Conservation (phyloP, 1,139 yeast genomes). For the Suhomyces taliae region DNA sequence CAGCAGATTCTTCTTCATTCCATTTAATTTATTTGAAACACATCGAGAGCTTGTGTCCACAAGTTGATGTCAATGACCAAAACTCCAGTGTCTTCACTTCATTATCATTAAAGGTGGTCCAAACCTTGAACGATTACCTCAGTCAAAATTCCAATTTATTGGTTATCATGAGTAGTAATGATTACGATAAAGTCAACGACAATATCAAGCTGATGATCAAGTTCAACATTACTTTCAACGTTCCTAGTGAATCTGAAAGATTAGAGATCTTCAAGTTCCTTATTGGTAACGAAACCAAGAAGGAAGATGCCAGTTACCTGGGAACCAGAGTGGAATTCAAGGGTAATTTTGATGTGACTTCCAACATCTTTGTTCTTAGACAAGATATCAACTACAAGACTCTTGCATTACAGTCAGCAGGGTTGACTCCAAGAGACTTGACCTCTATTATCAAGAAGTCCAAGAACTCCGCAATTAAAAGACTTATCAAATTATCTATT, state of each 20-base stretch:
- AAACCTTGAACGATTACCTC: slow-evolving; percentile 58
- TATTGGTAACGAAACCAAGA: slow-evolving; percentile 26
- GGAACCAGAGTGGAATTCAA: slow-evolving; percentile 21
- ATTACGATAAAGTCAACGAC: slow-evolving; percentile 69
- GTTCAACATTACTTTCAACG: slow-evolving; percentile 74
- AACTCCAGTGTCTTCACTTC: slow-evolving; percentile 56
- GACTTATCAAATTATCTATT: slow-evolving; percentile 37
- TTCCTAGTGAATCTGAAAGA: slow-evolving; percentile 80
- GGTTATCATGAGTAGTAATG: slow-evolving; percentile 69
- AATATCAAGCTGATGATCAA: slow-evolving; percentile 66
- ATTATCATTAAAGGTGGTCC: slow-evolving; percentile 58
- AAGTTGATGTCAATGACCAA: slow-evolving; percentile 62
- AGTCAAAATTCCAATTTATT: slow-evolving; percentile 40
- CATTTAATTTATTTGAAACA: slow-evolving; percentile 64
- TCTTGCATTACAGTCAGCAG: slow-evolving; percentile 87
- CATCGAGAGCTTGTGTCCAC: slow-evolving; percentile 69
- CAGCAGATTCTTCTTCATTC: slow-evolving; percentile 21
- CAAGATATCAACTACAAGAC: slow-evolving; percentile 58
- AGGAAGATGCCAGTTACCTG: slow-evolving; percentile 14
- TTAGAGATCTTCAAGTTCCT: slow-evolving; percentile 57
- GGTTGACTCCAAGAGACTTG: slow-evolving; percentile 84
- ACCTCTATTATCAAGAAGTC: slow-evolving; percentile 69
- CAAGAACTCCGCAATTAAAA: slow-evolving; percentile 54
- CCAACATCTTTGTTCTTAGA: slow-evolving; percentile 29
- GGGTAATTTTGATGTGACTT: slow-evolving; percentile 19